Conservation (phyloP, 2,329 filamentous ascomycete species). For the Pseudogymnoascus sp. region DNA sequence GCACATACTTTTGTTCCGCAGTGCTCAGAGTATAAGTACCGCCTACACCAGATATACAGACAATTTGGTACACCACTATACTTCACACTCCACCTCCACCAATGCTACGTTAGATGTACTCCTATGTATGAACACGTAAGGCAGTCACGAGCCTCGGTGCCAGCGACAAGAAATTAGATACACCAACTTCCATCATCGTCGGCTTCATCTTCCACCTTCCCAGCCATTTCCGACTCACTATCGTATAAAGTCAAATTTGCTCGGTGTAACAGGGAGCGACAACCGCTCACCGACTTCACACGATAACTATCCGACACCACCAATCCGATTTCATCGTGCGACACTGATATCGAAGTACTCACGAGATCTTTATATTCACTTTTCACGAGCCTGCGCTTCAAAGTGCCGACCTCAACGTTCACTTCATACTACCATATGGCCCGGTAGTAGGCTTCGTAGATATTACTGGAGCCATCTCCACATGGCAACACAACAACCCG, state of each 20-base stretch:
- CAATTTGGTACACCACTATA: background rate
- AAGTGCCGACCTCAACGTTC: background rate
- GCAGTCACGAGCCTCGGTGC: background rate
- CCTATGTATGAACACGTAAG: background rate
- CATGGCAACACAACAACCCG: background rate
- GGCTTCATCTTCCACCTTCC: background rate
- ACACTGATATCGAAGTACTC: background rate
- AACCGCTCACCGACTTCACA: background rate
- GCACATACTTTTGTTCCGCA: background rate
- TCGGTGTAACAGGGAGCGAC: background rate
- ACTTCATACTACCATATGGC: background rate
- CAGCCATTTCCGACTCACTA: background rate
- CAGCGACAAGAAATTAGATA: background rate
- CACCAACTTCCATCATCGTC: background rate
- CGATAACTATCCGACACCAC: background rate
- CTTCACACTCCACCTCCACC: background rate
- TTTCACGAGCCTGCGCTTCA: background rate
- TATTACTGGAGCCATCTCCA: background rate
- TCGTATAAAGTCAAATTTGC: background rate
- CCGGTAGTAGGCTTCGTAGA: background rate
- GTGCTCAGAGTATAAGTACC: background rate
- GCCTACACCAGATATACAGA: background rate
- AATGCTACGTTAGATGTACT: background rate
- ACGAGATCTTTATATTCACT: background rate
- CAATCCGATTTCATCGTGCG: background rate